Evolutionary conservation across 2,329 filamentous ascomycete genomes (phyloP).

Genomic region (Xylariales sp.): DNA sequence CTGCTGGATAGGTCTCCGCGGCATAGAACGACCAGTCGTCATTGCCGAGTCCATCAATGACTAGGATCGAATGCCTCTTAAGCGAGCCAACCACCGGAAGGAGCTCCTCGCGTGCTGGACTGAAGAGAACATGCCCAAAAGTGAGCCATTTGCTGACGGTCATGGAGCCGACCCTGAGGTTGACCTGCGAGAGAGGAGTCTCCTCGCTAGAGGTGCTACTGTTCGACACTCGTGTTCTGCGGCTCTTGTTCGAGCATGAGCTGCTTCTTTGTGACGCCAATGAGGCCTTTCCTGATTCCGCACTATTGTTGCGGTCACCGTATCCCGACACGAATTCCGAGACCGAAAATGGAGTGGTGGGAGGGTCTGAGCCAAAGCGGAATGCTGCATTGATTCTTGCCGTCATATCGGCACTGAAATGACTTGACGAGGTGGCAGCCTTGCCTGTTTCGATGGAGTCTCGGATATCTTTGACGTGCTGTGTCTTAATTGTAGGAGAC

Average conservation of each 20-base stretch:
- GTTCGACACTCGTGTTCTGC: slow-evolving; percentile 34
- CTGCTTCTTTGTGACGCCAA: slow-evolving; percentile 22
- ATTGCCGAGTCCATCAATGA: slow-evolving; percentile 81
- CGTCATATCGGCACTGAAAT: slow-evolving; percentile 51
- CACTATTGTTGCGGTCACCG: slow-evolving; percentile 30
- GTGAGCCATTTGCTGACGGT: slow-evolving; percentile 86
- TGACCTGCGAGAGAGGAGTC: slow-evolving; percentile 65
- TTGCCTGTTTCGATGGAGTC: slow-evolving; percentile 28
- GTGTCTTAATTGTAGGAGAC: slow-evolving; percentile 40
- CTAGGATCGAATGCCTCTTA: slow-evolving; percentile 63
- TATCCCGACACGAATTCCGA: slow-evolving; percentile 38
- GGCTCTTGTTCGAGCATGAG: slow-evolving; percentile 26
- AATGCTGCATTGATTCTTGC: slow-evolving; percentile 48
- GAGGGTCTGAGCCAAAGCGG: slow-evolving; percentile 32
- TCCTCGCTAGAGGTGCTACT: slow-evolving; percentile 48
- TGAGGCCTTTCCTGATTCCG: slow-evolving; percentile 13
- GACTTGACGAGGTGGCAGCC: slow-evolving; percentile 41
- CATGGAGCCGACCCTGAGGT: slow-evolving; percentile 73
- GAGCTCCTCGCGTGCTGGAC: slow-evolving; percentile 70
- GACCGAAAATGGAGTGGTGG: slow-evolving; percentile 38
- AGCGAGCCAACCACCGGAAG: slow-evolving; percentile 42
- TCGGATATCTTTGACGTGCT: slow-evolving; percentile 24
- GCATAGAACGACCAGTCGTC: slow-evolving; percentile 86
- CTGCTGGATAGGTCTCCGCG: slow-evolving; percentile 70
- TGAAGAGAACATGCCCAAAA: slow-evolving; percentile 79